Base-by-base conservation (phyloP, 2,329 filamentous ascomycete genomes). In the Drechmeria coniospora region DNA sequence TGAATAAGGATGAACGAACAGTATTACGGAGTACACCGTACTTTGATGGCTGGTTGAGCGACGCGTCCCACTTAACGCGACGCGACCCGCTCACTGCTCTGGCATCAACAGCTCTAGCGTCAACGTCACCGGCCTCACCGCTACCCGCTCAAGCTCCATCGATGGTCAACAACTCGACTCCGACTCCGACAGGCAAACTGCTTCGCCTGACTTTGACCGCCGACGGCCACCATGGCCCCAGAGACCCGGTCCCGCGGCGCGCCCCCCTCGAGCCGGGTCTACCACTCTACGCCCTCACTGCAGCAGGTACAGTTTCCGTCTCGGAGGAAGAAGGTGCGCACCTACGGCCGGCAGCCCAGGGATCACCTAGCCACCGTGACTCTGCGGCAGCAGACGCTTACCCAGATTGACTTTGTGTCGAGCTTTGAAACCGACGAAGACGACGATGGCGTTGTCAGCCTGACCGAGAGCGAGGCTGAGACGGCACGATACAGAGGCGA, bases 331-430 rank as follows among this genome's bases (percentile, higher is more conserved):
- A 40, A 39, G 10, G 37, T 56, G 9, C 50, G 46, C 15, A 53
- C 50, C n/a, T 54, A 54, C 28, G 46, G 45, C 8, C 44, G 45
- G 12, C 37, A 43, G 26, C 42, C 38, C 20, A 32, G 31, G 9
- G 10, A 5, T 6, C 20, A 21, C 20, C 5, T 5, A 5, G 36
- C 33, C 31, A 38, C 41, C 22, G n/a, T n/a, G n/a, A n/a, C n/a
- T n/a, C 30, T 56, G 24, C 46, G 45, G 32, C 57, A 61, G 39
- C 51, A 56, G 40, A 61, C 56, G 2, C 36, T 61, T 14, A 61
- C 56, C 5, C 57, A 61, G 36, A 50, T 58, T 23, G 50, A 53
- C 25, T 56, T 50, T 41, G 49, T 52, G 12, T 53, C 43, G 21
- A 50, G 46, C 35, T 45, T 47, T n/a, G 44, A 46, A 9, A n/a